Conservation (phyloP, 805 yeast genomes). For the Henningerozyma blattae region DNA sequence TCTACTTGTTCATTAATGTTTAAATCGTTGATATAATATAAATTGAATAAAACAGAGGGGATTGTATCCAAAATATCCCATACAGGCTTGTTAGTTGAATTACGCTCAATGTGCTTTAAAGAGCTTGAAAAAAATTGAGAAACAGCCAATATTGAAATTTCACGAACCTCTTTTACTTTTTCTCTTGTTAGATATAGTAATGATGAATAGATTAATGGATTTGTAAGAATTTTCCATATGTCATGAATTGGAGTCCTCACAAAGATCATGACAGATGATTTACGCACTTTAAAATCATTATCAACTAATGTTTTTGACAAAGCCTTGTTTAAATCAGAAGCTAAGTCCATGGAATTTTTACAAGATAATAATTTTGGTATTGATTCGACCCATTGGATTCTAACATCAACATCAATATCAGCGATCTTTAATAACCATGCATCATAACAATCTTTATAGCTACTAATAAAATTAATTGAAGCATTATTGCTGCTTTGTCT, state of each 20-base stretch:
- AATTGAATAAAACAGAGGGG: slow-evolving; percentile 53
- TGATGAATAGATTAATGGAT: slow-evolving; percentile 36
- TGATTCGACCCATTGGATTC: slow-evolving; percentile 60
- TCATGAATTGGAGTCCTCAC: slow-evolving; percentile 31
- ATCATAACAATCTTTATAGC: slow-evolving; percentile 48
- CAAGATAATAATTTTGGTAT: slow-evolving; percentile 34
- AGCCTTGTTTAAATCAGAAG: slow-evolving; percentile 43
- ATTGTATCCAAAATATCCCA: slow-evolving; percentile 29
- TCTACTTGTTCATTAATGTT: slow-evolving; percentile 59
- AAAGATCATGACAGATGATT: slow-evolving; percentile 43
- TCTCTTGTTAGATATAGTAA: slow-evolving; percentile 61
- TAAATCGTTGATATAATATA: slow-evolving; percentile 63
- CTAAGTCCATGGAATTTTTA: slow-evolving; percentile 33
- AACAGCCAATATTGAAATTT: slow-evolving; percentile 40
- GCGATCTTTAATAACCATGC: slow-evolving; percentile 67
- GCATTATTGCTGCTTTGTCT: slow-evolving; percentile 26
- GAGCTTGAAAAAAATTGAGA: slow-evolving; percentile 45
- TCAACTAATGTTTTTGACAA: slow-evolving; percentile 61
- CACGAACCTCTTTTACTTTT: slow-evolving; percentile 52
- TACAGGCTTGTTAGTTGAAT: slow-evolving; percentile 10
- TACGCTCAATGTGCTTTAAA: slow-evolving; percentile 17
- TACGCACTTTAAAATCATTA: slow-evolving; percentile 61
- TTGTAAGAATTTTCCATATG: slow-evolving; percentile 38
- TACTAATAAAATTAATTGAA: slow-evolving; percentile 42
- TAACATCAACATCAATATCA: slow-evolving; percentile 53